phyloP scores from a whole-genome alignment of 2,329 filamentous ascomycete species.

The Stemphylium beticola region DNA sequence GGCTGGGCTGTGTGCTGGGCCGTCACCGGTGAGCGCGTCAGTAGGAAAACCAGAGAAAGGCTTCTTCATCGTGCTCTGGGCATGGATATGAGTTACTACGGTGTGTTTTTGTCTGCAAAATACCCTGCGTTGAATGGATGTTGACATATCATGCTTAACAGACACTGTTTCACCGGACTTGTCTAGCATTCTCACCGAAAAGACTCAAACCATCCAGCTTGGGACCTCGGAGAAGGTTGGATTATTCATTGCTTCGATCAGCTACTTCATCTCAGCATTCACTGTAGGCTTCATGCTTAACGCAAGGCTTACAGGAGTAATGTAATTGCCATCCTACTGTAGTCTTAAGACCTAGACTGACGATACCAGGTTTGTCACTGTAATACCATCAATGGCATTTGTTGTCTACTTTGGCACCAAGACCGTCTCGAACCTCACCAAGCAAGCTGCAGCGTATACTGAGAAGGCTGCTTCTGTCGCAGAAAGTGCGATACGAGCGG shows the following conservation, averaged over 20 bases:
- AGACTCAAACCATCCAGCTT: slow-evolving; percentile 54
- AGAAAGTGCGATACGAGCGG: slow-evolving; percentile 54
- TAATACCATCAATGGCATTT: slow-evolving; percentile 57
- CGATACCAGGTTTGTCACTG: slow-evolving; percentile 45
- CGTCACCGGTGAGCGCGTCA: slow-evolving; percentile 57
- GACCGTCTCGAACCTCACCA: slow-evolving; percentile 49
- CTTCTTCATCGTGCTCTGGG: slow-evolving; percentile 57
- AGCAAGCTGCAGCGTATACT: slow-evolving; percentile 46
- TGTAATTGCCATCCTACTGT: slow-evolving; percentile 28
- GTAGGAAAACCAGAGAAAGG: slow-evolving; percentile 54
- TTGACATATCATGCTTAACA: background rate
- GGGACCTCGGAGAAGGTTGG: slow-evolving; percentile 57
- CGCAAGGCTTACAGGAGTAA: slow-evolving; percentile 50
- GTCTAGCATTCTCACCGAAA: slow-evolving; percentile 53
- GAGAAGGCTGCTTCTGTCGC: slow-evolving; percentile 54
- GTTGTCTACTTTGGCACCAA: slow-evolving; percentile 53
- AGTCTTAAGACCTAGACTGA: slow-evolving; percentile 5
- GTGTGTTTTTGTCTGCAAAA: slow-evolving; percentile 5
- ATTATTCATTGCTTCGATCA: slow-evolving; percentile 54
- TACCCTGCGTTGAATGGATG: background rate
- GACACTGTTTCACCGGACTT: slow-evolving; percentile 59
- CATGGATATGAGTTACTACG: slow-evolving; percentile 59
- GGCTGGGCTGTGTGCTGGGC: slow-evolving; percentile 59
- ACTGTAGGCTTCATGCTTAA: slow-evolving; percentile 55
- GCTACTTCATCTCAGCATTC: slow-evolving; percentile 55